A percentile compares a stretch with the other conserved stretches of the same genome.
Conservation (phyloP, 2,329 filamentous ascomycete genomes). For the Botrytis pseudocinerea region DNA sequence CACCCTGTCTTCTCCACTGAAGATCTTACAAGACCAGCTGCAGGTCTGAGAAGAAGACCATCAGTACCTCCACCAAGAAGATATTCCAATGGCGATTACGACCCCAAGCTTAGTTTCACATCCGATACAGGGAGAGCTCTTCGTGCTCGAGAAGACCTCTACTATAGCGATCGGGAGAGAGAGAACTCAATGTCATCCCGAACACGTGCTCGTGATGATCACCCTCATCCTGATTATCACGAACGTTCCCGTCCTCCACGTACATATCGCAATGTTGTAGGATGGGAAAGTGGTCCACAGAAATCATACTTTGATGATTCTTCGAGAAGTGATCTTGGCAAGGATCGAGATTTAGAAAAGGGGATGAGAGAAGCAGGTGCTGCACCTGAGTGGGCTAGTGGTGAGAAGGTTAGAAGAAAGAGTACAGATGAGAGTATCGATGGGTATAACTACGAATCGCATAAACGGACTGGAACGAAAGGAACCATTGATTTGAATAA, state of each 20-base stretch:
- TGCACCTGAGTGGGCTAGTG: background rate
- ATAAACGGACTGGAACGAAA: constrained; percentile 17
- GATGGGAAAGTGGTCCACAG: constrained; percentile 18
- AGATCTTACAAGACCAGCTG: constrained; percentile 13
- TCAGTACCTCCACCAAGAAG: constrained; percentile 13
- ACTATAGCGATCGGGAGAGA: constrained; percentile 10
- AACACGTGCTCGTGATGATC: constrained; percentile 10
- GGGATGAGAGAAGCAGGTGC: background rate
- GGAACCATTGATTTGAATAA: constrained; percentile 44
- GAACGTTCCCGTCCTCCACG: constrained; percentile 37
- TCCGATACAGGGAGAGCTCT: constrained; percentile 13
- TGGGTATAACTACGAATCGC: constrained; percentile 35
- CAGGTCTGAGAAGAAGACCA: constrained; percentile 18
- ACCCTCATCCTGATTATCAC: constrained; percentile 32
- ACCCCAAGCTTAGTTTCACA: constrained; percentile 10
- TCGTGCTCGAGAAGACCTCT: constrained; percentile 15
- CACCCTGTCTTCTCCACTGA: constrained; percentile 18
- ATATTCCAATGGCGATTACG: constrained; percentile 18
- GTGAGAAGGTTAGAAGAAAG: constrained; percentile 25
- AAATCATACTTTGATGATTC: constrained; percentile 35
- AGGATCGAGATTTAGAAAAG: constrained; percentile 31
- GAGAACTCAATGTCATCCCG: constrained; percentile 15
- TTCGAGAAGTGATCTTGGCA: constrained; percentile 18
- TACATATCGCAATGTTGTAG: constrained; percentile 33
- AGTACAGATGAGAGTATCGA: constrained; percentile 32